A percentile compares a stretch with the other conserved stretches of the same genome.
phyloP scores from a whole-genome alignment of 2,329 filamentous ascomycete species.

The Diplodia scrobiculata region DNA sequence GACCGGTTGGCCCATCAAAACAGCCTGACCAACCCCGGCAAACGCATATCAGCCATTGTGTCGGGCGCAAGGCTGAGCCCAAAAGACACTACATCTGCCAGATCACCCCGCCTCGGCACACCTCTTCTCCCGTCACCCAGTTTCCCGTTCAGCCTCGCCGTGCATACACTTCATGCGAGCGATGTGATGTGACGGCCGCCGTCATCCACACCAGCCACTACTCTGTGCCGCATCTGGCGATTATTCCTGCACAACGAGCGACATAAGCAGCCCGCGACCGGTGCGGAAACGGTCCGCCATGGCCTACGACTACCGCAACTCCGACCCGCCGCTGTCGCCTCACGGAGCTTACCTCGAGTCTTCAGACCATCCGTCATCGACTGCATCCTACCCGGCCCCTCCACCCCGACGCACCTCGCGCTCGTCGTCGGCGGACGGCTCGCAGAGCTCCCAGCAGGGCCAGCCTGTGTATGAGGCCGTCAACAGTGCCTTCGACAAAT shows the following conservation, averaged over 20 bases:
- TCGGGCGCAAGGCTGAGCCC: slow-evolving; percentile 24
- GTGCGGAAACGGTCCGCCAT: slow-evolving; percentile 34
- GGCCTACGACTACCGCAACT: slow-evolving; percentile 49
- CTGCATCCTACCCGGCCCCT: slow-evolving; percentile 35
- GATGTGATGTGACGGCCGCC: slow-evolving; percentile 21
- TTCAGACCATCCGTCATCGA: slow-evolving; percentile 30
- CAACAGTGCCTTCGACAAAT: slow-evolving; percentile 57
- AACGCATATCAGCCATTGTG: neutral
- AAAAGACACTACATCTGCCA: slow-evolving; percentile 21
- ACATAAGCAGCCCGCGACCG: slow-evolving; percentile 23
- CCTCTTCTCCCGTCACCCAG: slow-evolving; percentile 15
- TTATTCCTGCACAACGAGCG: slow-evolving; percentile 21
- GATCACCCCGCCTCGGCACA: slow-evolving; percentile 21
- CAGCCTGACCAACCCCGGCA: slow-evolving; percentile 9
- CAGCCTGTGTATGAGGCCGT: slow-evolving; percentile 61
- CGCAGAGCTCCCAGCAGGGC: slow-evolving; percentile 38
- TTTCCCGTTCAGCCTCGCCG: slow-evolving; percentile 25
- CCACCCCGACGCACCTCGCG: slow-evolving; percentile 35
- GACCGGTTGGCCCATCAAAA: slow-evolving; percentile 17
- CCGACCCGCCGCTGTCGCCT: slow-evolving; percentile 33
- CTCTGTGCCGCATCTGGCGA: slow-evolving; percentile 12
- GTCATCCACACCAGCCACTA: slow-evolving; percentile 19
- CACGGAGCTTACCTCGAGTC: slow-evolving; percentile 36
- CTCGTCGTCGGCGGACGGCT: slow-evolving; percentile 40
- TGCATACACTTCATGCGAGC: slow-evolving; percentile 22